Evolutionary conservation across 352 stramenopile species (phyloP), one percentile per base, ranked within the genome.

Genomic region (Thraustochytrium sp.): DNA sequence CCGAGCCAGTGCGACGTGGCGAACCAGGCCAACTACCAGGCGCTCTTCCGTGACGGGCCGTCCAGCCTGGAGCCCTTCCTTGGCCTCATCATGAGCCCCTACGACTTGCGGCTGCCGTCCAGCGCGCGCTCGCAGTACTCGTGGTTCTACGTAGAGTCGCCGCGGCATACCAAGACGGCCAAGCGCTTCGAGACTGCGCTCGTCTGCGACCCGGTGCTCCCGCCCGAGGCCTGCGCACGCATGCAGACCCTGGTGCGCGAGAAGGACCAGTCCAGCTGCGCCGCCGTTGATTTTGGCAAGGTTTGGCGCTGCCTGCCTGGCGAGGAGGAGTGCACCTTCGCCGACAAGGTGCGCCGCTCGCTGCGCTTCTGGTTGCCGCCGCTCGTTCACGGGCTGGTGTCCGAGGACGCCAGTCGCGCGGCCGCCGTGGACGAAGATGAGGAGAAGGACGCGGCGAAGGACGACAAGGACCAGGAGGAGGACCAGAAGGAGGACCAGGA

Each of bases 11-110:
- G 92, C 44, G 94, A 98, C 75, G 97, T 97, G 84, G 91, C 96
- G 74, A 98, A 98, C 84, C 94, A 98, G 87, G 88, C 88, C 11
- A 96, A 89, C 78, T 97, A 98, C 84, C 94, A 98, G 82, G 86
- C 92, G 34, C 86, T 97, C 29, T 96, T 98, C 73, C 26, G 89
- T 90, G 85, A 92, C 88, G 59, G 84, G 68, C 21, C 86, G 86
- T 26, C 65, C 29, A 65, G 86, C 21, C 86, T 86, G 3, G 90
- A 97, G 76, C 94, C 94, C 40, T 98, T 98, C 89, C 91, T 98
- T 4, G 94, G 94, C 4, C 85, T 97, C 0, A 98, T 98, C 82
- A 91, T 98, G 42, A 92, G 92, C 9, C 97, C 94, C 36, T 98
- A 97, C 85, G 94, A 97, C 77, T 16, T 72, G 46, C 48, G 68